Evolutionary conservation across 2,329 filamentous ascomycete species (phyloP).

Genomic region (Madurella mycetomatis): DNA sequence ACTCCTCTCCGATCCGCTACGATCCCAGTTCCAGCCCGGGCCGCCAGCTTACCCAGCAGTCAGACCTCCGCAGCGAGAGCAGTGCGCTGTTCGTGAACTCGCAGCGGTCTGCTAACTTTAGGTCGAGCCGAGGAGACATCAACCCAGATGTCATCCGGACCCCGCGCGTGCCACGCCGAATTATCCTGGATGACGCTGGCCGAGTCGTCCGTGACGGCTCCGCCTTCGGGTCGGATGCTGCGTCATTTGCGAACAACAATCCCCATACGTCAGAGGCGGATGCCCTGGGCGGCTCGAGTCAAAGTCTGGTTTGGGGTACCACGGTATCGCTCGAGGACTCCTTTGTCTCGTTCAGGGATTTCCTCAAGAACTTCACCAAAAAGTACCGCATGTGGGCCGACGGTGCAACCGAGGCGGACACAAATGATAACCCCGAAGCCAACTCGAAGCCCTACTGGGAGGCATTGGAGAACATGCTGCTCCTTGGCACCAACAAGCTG

Average conservation of each 20-base stretch:
- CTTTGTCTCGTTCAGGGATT: slow-evolving; percentile 83
- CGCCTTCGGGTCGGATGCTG: slow-evolving; percentile 51
- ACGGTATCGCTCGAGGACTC: slow-evolving; percentile 92
- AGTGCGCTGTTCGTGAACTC: slow-evolving; percentile 81
- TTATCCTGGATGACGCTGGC: slow-evolving; percentile 57
- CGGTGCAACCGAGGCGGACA: slow-evolving; percentile 74
- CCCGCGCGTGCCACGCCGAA: slow-evolving; percentile 47
- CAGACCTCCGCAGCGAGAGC: slow-evolving; percentile 74
- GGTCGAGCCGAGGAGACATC: slow-evolving; percentile 76
- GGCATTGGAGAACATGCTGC: slow-evolving; percentile 84
- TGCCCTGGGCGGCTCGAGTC: slow-evolving; percentile 73
- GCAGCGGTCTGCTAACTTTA: slow-evolving; percentile 47
- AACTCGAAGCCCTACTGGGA: slow-evolving; percentile 79
- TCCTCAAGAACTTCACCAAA: slow-evolving; percentile 82
- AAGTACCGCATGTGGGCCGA: slow-evolving; percentile 94
- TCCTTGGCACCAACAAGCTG: slow-evolving; percentile 75
- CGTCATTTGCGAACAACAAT: slow-evolving; percentile 60
- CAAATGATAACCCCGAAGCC: slow-evolving; percentile 63
- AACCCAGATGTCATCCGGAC: slow-evolving; percentile 68
- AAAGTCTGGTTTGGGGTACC: slow-evolving; percentile 91
- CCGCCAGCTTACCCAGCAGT: slow-evolving; percentile 54
- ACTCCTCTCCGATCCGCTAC: slow-evolving; percentile 89
- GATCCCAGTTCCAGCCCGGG: slow-evolving; percentile 84
- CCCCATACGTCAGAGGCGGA: slow-evolving; percentile 91
- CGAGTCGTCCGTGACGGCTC: slow-evolving; percentile 53